Conservation (phyloP, 495 filamentous ascomycete species). For the Hyphodiscus hymeniophilus region DNA sequence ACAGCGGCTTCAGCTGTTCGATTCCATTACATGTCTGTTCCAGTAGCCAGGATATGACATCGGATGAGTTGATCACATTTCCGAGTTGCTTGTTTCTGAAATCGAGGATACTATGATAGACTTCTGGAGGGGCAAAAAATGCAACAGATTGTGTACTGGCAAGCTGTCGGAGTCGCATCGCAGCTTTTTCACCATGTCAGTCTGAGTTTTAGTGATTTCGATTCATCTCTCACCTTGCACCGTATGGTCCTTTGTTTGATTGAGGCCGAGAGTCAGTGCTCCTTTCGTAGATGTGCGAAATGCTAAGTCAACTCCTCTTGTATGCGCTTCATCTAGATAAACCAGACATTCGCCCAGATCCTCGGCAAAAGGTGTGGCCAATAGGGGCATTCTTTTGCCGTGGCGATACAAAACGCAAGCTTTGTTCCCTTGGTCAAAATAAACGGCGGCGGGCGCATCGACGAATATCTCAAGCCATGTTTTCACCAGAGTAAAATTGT, state of each 20-base stretch:
- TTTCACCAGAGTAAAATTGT: slow-evolving; percentile 31
- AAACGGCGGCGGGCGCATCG: slow-evolving; percentile 34
- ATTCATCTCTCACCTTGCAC: slow-evolving; percentile 43
- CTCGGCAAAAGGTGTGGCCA: slow-evolving; percentile 39
- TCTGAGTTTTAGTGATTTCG: not conserved
- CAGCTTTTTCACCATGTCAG: slow-evolving; percentile 28
- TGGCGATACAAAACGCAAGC: slow-evolving; percentile 37
- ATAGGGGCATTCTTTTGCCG: slow-evolving; percentile 32
- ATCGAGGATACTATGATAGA: slow-evolving; percentile 30
- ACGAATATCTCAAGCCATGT: slow-evolving; percentile 38
- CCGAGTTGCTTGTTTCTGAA: slow-evolving; percentile 6
- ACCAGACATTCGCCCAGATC: slow-evolving; percentile 44
- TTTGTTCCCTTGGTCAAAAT: slow-evolving; percentile 38
- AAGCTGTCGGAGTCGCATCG: slow-evolving; percentile 38
- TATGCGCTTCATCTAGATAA: slow-evolving; percentile 55
- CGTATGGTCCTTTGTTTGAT: slow-evolving; percentile 48
- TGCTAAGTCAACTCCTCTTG: slow-evolving; percentile 52
- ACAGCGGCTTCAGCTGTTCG: slow-evolving; percentile 46
- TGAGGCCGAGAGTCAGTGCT: slow-evolving; percentile 46
- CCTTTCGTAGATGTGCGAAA: slow-evolving; percentile 37
- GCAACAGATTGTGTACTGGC: slow-evolving; percentile 29
- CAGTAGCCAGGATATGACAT: slow-evolving; percentile 45
- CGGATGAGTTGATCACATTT: not conserved
- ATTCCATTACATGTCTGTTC: slow-evolving; percentile 50
- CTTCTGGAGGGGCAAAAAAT: slow-evolving; percentile 40